These are phyloP conservation scores for Auricularia cornea DNA, from an alignment of 768 basidiomycete species.

Conservation along the genomic window DNA sequence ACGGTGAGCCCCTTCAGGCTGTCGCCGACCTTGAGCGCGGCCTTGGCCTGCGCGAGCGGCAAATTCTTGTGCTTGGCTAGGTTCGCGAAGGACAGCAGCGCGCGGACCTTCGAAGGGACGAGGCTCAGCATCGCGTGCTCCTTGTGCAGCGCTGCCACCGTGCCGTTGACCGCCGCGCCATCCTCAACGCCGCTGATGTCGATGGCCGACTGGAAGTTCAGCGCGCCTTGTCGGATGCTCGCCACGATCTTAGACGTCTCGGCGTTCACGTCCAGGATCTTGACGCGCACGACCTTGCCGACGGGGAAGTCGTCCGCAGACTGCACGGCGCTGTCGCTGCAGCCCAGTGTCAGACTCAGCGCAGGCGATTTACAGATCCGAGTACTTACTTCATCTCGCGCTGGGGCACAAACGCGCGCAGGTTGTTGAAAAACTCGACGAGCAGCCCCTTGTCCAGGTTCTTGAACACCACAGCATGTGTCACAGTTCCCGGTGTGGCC, in stretches of 20 bases:
- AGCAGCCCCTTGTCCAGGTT: constrained; percentile 71
- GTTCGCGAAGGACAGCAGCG: constrained; percentile 79
- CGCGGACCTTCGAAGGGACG: constrained; percentile 58
- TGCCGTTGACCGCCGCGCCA: constrained; percentile 63
- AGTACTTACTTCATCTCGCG: constrained; percentile 68
- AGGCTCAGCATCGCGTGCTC: constrained; percentile 73
- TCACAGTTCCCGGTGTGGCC: constrained; percentile 57
- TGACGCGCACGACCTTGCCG: constrained; percentile 80
- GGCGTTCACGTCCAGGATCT: constrained; percentile 56
- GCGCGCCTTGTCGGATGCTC: constrained; percentile 74
- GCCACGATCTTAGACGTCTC: constrained; percentile 63
- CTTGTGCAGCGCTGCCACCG: constrained; percentile 74
- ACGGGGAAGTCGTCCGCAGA: constrained; percentile 53
- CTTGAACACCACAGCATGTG: constrained; percentile 78
- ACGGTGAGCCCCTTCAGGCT: constrained; percentile 71
- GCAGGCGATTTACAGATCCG: neutral
- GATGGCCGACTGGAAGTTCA: constrained; percentile 39
- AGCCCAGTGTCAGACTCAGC: neutral
- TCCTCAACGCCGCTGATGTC: constrained; percentile 72
- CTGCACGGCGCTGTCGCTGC: constrained; percentile 59
- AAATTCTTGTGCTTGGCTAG: constrained; percentile 70
- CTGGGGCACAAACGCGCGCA: constrained; percentile 73
- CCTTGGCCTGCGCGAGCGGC: constrained; percentile 58
- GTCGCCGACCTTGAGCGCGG: constrained; percentile 57
- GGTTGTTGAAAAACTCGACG: constrained; percentile 85